phyloP scores from a whole-genome alignment of 495 filamentous ascomycete genomes.

The Barbatosphaeria neglecta region DNA sequence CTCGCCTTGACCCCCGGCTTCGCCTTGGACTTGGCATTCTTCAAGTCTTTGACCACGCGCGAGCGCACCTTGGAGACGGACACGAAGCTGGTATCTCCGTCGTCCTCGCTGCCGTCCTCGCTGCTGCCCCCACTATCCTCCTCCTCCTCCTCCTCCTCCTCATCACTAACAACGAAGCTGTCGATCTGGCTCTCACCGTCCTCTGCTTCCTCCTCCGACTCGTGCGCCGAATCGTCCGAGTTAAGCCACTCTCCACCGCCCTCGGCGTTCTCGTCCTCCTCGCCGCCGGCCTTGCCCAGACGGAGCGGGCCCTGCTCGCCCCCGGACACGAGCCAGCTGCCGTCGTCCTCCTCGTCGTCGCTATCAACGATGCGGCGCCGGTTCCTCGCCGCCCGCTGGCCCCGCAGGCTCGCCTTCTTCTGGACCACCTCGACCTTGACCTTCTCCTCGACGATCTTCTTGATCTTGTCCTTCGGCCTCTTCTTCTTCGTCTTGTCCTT shows the following conservation, averaged over 20 bases:
- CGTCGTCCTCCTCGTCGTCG: conserved; percentile 58
- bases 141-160: conserved; percentile 22
- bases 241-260: conserved; percentile 69
- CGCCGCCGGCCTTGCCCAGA: conserved; percentile 68
- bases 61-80: conserved; percentile 28
- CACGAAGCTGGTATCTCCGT: conserved; percentile 21
- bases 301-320: conserved; percentile 41
- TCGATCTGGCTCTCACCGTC: conserved; percentile 35
- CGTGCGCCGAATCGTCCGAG: conserved; percentile 43
- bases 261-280: conserved; percentile 76
- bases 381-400: conserved; percentile 39
- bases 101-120: conserved; percentile 16
- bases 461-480: conserved; percentile 24
- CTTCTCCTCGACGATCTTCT: conserved; percentile 30
- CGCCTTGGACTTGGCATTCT: no score
- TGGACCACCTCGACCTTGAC: conserved; percentile 25
- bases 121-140: conserved; percentile 20
- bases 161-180: conserved; percentile 36
- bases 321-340: conserved; percentile 65
- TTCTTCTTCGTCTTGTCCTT: conserved; percentile 31
- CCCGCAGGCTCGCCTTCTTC: conserved; percentile 16
- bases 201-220: conserved; percentile 23
- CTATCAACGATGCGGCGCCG: conserved; percentile 48
- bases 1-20: conserved; percentile 3
- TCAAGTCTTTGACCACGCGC: conserved; percentile 12